Conservation (phyloP, 2,329 filamentous ascomycete genomes). For the Calonectria multiphialidica region DNA sequence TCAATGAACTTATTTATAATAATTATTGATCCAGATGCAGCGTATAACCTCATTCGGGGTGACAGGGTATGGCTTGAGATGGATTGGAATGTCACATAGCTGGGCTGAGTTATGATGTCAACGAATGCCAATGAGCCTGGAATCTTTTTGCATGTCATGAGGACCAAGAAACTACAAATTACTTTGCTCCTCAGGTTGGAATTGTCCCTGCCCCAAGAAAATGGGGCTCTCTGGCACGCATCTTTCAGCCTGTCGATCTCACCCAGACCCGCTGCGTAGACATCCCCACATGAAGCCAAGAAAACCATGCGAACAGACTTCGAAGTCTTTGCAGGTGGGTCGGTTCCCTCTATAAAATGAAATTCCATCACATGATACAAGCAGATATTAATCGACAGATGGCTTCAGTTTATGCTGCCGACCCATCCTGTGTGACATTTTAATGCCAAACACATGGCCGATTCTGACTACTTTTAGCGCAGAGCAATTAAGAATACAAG, state of each 20-base stretch:
- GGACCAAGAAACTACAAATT: background rate
- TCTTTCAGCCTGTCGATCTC: background rate
- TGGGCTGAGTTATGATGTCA: background rate
- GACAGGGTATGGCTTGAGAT: background rate
- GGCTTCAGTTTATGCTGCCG: background rate
- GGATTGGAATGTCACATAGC: background rate
- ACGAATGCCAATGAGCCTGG: background rate
- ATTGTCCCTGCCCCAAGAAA: background rate
- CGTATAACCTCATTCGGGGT: too few relatives aligned
- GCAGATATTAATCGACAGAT: background rate
- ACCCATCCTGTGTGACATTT: background rate
- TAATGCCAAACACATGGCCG: background rate
- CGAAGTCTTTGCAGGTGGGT: background rate
- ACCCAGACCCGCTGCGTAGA: background rate
- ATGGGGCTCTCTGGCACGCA: background rate
- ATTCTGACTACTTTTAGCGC: background rate
- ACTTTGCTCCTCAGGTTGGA: too few relatives aligned
- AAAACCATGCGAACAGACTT: background rate
- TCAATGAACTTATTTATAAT: background rate
- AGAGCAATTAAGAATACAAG: background rate
- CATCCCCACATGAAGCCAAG: background rate
- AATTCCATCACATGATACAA: background rate
- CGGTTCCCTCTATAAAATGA: too few relatives aligned
- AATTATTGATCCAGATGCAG: background rate
- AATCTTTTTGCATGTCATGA: background rate